These are phyloP conservation scores for Trichoderma sp. DNA, from an alignment of 2,329 filamentous ascomycete species.

Conservation along the genomic window DNA sequence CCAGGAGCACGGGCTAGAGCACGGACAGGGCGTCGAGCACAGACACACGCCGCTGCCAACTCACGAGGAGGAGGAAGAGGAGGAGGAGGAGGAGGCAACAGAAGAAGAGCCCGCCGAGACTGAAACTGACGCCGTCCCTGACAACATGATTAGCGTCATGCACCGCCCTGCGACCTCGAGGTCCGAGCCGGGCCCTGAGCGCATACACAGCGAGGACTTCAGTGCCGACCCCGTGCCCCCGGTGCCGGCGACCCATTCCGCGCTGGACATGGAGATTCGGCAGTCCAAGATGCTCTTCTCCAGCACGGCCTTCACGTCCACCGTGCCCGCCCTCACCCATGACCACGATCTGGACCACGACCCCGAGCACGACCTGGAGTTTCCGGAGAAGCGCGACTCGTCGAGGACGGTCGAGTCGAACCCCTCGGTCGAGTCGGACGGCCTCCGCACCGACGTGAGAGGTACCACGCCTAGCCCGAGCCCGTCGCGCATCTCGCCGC, in stretches of 20 bases:
- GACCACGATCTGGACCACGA: constrained; percentile 33
- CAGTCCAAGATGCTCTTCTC: constrained; percentile 48
- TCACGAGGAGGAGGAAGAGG: constrained; percentile 16
- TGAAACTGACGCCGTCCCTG: constrained; percentile 9
- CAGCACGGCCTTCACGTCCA: constrained; percentile 44
- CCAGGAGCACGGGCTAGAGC: neutral
- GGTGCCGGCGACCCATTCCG: constrained; percentile 35
- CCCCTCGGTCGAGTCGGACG: constrained; percentile 36
- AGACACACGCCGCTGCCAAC: constrained; percentile 14
- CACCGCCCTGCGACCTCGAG: constrained; percentile 27
- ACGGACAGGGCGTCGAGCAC: constrained; percentile 6
- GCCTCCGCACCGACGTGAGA: constrained; percentile 27
- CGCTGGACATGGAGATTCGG: constrained; percentile 44
- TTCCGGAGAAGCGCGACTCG: constrained; percentile 53
- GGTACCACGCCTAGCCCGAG: constrained; percentile 20
- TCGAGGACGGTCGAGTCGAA: constrained; percentile 51
- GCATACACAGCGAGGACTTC: constrained; percentile 8
- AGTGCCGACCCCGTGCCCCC: constrained; percentile 28
- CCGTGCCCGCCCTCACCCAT: constrained; percentile 45
- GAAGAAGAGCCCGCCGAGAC: constrained; percentile 15
- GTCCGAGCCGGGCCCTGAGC: constrained; percentile 27
- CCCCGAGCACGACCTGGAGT: constrained; percentile 36
- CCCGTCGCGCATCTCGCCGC: constrained; percentile 20
- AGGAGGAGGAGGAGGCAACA: constrained; percentile 29
- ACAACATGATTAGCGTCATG: constrained; percentile 20